These are phyloP conservation scores for Trametes coccinea DNA, from an alignment of 768 basidiomycete species.

Conservation along the genomic window DNA sequence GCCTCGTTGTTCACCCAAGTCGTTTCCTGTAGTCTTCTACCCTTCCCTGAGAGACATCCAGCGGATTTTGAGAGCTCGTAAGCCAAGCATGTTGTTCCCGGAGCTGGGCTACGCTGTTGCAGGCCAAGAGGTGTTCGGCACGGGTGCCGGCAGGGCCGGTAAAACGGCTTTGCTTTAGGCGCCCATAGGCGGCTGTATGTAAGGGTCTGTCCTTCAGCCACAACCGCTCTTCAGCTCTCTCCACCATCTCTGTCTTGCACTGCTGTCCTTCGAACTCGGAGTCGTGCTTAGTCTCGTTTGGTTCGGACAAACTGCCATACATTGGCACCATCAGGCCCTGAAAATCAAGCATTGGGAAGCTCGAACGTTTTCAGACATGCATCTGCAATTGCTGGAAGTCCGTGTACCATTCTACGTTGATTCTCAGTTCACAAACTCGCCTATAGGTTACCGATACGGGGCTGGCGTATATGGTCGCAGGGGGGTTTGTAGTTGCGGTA, in stretches of 20 bases:
- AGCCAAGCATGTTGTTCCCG: too few relatives aligned
- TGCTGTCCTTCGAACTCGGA: not conserved
- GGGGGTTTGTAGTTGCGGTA: conserved; percentile 54
- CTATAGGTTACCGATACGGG: conserved; percentile 51
- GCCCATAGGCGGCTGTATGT: conserved; percentile 1
- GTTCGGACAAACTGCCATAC: too few relatives aligned
- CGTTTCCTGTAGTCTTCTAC: too few relatives aligned
- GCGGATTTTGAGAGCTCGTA: too few relatives aligned
- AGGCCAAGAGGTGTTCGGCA: not conserved
- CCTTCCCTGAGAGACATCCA: too few relatives aligned
- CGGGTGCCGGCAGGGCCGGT: not conserved
- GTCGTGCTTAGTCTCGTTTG: not conserved
- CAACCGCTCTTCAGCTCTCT: not conserved
- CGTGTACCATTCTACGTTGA: conserved; percentile 22
- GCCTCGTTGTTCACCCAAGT: too few relatives aligned
- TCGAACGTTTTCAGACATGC: not conserved
- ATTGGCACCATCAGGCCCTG: too few relatives aligned
- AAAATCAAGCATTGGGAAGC: not conserved
- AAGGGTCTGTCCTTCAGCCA: not conserved
- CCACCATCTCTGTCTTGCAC: not conserved
- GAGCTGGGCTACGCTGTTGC: too few relatives aligned
- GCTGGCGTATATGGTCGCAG: conserved; percentile 63
- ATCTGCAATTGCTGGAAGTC: conserved; percentile 29
- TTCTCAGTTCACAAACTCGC: conserved; percentile 31
- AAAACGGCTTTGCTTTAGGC: not conserved